Conservation (phyloP, 371 early-diverging fungal genomes). For the Circinella umbellata region DNA sequence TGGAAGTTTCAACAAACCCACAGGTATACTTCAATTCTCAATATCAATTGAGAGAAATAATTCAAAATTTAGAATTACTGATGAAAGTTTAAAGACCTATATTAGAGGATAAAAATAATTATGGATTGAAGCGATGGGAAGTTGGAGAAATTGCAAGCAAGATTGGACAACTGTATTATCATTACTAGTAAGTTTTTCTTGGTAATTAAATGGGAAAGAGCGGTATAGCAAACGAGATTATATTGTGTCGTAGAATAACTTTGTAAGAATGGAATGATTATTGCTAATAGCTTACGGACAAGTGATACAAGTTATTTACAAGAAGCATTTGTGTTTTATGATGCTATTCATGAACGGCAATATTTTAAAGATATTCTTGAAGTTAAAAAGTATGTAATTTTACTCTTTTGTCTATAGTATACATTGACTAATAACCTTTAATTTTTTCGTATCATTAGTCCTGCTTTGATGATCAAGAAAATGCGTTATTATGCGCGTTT, state of each 20-base stretch:
- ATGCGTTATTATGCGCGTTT: conserved; percentile 96
- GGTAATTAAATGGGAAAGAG: neutral
- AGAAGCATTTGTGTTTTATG: conserved; percentile 95
- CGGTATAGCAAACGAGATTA: neutral
- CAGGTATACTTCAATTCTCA: conserved; percentile 46
- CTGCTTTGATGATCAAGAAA: conserved; percentile 93
- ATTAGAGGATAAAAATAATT: conserved; percentile 85
- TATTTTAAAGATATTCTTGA: conserved; percentile 95
- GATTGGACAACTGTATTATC: conserved; percentile 93
- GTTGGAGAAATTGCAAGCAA: conserved; percentile 98
- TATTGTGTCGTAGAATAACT: no score
- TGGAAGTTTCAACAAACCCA: conserved; percentile 97
- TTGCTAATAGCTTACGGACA: conserved; percentile 72
- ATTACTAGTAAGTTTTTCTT: conserved; percentile 70
- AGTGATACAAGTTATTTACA: conserved; percentile 94
- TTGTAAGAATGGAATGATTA: no score
- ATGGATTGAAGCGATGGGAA: conserved; percentile 96
- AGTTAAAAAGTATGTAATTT: conserved; percentile 68
- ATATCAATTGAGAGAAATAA: no score
- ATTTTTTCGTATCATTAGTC: conserved; percentile 49
- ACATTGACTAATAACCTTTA: no score
- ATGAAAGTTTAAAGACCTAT: conserved; percentile 55
- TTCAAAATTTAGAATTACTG: neutral
- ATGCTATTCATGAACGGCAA: conserved; percentile 92
- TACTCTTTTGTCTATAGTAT: no score